A percentile compares a stretch with the other conserved stretches of the same genome.
Evolutionary conservation across 2,329 filamentous ascomycete genomes (phyloP).

Genomic region (Ceratocystis lukuohia): DNA sequence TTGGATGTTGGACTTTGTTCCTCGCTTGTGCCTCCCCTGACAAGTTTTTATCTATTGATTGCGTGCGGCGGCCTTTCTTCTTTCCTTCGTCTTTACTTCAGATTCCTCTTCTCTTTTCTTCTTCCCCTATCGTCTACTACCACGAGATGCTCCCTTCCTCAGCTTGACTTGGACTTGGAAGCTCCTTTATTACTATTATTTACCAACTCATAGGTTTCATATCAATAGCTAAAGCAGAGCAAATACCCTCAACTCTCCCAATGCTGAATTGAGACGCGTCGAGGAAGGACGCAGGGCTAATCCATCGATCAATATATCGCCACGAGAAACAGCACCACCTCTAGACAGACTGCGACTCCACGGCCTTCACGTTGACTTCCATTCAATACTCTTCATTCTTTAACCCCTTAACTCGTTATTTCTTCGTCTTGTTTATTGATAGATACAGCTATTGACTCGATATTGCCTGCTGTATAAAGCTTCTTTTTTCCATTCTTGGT

Average conservation of each 20-base stretch:
- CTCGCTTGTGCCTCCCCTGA: slow-evolving; percentile 8
- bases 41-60: slow-evolving; percentile 1
- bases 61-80: neutral
- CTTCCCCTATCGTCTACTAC: neutral
- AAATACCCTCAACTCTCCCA: neutral
- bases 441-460: neutral
- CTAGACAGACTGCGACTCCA: slow-evolving; percentile 5
- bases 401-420: slow-evolving; percentile 9
- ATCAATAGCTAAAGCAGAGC: neutral
- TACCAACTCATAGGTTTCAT: neutral
- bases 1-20: slow-evolving; percentile 1
- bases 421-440: neutral
- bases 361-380: neutral
- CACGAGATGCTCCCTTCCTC: neutral
- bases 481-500: neutral
- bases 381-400: slow-evolving; percentile 11
- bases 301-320: neutral
- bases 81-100: slow-evolving; percentile 7
- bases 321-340: neutral
- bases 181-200: neutral
- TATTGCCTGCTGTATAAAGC: neutral
- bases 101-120: neutral
- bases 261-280: slow-evolving; percentile 9
- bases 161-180: neutral
- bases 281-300: neutral